Base-by-base conservation (phyloP, 345 rosid genomes). In the Ricinus communis region DNA sequence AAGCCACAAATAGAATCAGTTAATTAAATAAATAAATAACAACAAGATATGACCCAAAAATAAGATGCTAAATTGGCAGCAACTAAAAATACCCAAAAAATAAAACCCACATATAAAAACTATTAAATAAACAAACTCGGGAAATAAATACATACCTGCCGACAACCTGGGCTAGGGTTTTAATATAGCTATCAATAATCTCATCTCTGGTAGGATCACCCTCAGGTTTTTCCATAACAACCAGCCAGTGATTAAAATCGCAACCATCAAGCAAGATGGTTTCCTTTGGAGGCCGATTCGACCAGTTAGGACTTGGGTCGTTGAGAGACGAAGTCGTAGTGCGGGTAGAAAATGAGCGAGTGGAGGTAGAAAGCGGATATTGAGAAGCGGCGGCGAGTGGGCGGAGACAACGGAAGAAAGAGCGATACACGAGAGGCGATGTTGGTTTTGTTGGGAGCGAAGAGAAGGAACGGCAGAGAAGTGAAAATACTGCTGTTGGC, bases 231-330 rank as follows among this genome's bases (percentile, higher is more conserved):
- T 89, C 97, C 89, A 92, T 51, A 7, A 95, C 96, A 12, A 95
- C 87, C 28, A 95, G 96, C 98, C 98, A 92, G 75, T 95, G 99
- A 59, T 95, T 86, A 46, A 92, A 95, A 80, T 95, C 99, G 71
- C 97, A 92, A 0, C 99, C 93, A 68, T 92, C 97, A 53, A 95
- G 90, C 81, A 95, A 73, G 51, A 92, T 92, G 30, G 97, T 89
- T 84, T 92, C 99, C 74, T 92, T 87, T 0, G 97, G 93, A 9
- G 99, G 97, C 45, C 99, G 76, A 55, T 90, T 95, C 5, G 97
- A 90, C 92, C 95, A 94, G 79, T 94, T 94, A 43, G 96, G 97
- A 70, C 73, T 84, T 0, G 85, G 87, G 43, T 95, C 91, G 63
- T 70, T 90, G 19, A 95, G 90, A 16, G 97, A 87, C 2, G 96